Conservation (phyloP, 1,139 yeast genomes). For the Hanseniaspora uvarum region DNA sequence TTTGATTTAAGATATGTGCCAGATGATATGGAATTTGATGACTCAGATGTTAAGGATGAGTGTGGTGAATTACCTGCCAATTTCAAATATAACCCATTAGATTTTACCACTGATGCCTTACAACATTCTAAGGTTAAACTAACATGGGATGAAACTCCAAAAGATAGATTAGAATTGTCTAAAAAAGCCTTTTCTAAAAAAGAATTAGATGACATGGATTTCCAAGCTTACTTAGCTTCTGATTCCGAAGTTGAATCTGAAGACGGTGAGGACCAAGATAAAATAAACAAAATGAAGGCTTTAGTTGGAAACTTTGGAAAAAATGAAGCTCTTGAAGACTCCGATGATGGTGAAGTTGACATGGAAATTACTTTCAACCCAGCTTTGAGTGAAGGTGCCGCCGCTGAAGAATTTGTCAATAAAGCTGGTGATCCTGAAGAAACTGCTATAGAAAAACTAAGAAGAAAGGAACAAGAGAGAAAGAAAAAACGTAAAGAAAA, state of each 20-base stretch:
- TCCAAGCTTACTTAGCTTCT: conserved; percentile 87
- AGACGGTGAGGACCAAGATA: conserved; percentile 36
- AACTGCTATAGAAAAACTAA: conserved; percentile 69
- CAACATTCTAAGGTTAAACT: conserved; percentile 88
- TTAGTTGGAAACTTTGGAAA: conserved; percentile 40
- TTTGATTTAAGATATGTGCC: conserved; percentile 91
- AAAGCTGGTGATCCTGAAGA: conserved; percentile 47
- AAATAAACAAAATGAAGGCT: conserved; percentile 55
- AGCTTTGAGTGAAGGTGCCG: conserved; percentile 41
- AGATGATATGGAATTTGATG: conserved; percentile 73
- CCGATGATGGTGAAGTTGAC: conserved; percentile 61
- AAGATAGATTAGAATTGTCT: conserved; percentile 70
- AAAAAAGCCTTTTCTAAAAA: conserved; percentile 75
- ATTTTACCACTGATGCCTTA: conserved; percentile 84
- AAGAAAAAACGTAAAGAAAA: conserved; percentile 70
- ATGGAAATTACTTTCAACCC: conserved; percentile 96
- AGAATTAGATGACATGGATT: conserved; percentile 93
- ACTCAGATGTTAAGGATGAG: conserved; percentile 56
- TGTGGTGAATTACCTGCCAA: conserved; percentile 64
- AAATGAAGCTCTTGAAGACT: conserved; percentile 29
- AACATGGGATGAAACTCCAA: conserved; percentile 98
- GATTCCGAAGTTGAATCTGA: conserved; percentile 54
- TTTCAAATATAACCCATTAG: conserved; percentile 54
- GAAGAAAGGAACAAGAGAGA: conserved; percentile 86
- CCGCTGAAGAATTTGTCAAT: conserved; percentile 26